These are phyloP conservation scores for Kazachstania martiniae DNA, from an alignment of 805 yeast genomes.

Conservation along the genomic window DNA sequence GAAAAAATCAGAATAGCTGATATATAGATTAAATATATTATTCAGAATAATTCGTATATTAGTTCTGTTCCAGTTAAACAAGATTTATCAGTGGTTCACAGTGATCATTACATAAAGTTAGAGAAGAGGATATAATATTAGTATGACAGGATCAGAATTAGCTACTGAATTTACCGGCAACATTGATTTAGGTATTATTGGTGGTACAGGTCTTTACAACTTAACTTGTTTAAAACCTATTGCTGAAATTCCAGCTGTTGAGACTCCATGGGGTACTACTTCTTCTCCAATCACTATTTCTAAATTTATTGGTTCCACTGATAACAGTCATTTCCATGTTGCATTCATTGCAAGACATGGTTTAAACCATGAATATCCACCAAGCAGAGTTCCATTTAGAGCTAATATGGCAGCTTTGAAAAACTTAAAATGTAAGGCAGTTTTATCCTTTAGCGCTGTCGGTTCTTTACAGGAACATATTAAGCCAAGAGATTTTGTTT, in stretches of 20 bases:
- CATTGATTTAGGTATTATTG: constrained; percentile 80
- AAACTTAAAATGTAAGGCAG: constrained; percentile 72
- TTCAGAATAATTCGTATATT: too few species aligned
- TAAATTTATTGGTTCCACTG: constrained; percentile 37
- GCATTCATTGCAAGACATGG: constrained; percentile 97
- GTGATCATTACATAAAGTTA: too few species aligned
- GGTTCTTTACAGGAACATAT: constrained; percentile 88
- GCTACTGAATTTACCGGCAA: constrained; percentile 18
- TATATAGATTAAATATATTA: too few species aligned
- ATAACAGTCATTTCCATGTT: constrained; percentile 43
- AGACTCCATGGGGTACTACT: constrained; percentile 97
- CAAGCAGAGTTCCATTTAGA: constrained; percentile 82
- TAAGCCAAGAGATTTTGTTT: constrained; percentile 90
- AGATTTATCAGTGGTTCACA: too few species aligned
- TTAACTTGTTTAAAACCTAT: constrained; percentile 75
- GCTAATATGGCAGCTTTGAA: constrained; percentile 97
- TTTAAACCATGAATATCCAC: constrained; percentile 74
- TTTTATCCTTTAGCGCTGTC: constrained; percentile 89
- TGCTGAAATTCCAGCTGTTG: constrained; percentile 58
- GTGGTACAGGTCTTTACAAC: constrained; percentile 96
- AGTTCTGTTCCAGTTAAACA: too few species aligned
- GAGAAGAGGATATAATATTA: too few species aligned
- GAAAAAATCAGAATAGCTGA: too few species aligned
- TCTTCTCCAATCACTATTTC: constrained; percentile 89
- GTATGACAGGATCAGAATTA: constrained; percentile 20